Evolutionary conservation across 192 early-diverging fungal species (phyloP), one percentile per base, ranked within the genome.

Genomic region (Coemansia aciculifera): DNA sequence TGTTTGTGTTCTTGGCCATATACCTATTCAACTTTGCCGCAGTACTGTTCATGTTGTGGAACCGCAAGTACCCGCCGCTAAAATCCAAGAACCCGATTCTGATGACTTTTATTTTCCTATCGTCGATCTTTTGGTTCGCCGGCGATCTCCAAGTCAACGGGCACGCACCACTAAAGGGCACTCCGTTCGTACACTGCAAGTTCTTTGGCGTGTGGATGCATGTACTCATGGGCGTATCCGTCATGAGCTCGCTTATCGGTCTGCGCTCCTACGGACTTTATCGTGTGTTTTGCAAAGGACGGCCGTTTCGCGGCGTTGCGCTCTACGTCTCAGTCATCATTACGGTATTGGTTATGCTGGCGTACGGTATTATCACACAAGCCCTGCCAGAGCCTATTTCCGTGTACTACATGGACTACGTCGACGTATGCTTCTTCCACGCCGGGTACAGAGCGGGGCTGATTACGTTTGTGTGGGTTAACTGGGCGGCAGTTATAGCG

Each of bases 1-100:
- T 81, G 3, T 60, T 69, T 4, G 51, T 54, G 24, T 29, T 54
- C 27, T 4, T 31, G 27, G 23, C 51, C 3, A 31, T 31, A 24
- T 82, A 80, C 32, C 48, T 74, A 31, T 5, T 80, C 23, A 59
- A 84, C 66, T 59, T 80, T 32, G 7, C 62, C 3, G 67, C 75
- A 0, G 52, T 74, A 10, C 37, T 23, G 5, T 84, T 75, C 39
- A 62, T 80, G 17, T 17, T 84, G 2, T 71, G 60, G 62, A 80
- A 84, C 59, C 75, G 78, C 60, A 75, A 68, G 59, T 84, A 80
- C 62, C 69, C 83, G 61, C 83, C 83, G 44, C 61, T 84, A 38
- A 84, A 84, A 51, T 77, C 83, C 52, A 84, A 84, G 54, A 77
- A 80, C 44, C 78, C 73, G 19, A 62, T 74, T 4, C 65, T 84